Evolutionary conservation across 352 stramenopile species (phyloP), one percentile per base, ranked within the genome.

Genomic region (Phytophthora citricola): DNA sequence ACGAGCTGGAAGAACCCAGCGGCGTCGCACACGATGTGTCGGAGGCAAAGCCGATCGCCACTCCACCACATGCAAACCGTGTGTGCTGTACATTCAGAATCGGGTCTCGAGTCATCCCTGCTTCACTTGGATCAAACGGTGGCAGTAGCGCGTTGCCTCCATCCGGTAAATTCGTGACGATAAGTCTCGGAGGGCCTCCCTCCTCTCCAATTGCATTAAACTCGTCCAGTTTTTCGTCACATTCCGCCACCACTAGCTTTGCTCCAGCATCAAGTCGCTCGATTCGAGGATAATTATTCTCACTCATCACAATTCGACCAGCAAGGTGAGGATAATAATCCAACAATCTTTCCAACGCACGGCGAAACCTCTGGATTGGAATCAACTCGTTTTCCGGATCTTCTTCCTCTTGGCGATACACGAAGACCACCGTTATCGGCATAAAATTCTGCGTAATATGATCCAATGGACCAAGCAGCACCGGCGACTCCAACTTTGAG

Each of bases 1-100:
- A 58, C 51, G n/a, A 73, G 65, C 45, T 73, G 65, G 39, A 73
- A 73, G 40, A 73, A 69, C 4, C 65, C 65, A 38, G 29, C 14
- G 5, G 51, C 65, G 20, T 73, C 58, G 29, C 58, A 73, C 31
- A 73, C 41, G 5, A 69, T 55, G n/a, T 69, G 58, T 8, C 51
- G 45, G 4, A 73, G 39, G 10, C 51, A 64, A 17, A 15, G n/a
- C 58, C 58, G 17, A 73, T 61, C 9, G 65, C 47, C 47, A 73
- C 58, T n/a, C 43, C 41, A 17, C 58, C 65, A 53, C 65, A 69
- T 15, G 38, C 36, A 43, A 69, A 73, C 7, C 58, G 43, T 3
- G 65, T 73, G 40, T 69, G 65, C 40, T 69, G 58, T 29, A 72
- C 44, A 14, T 17, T 49, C 39, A 72, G 31, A 11, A 72, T 68